phyloP scores from a whole-genome alignment of 1,139 yeast species.

The Meyerozyma smithsonii region DNA sequence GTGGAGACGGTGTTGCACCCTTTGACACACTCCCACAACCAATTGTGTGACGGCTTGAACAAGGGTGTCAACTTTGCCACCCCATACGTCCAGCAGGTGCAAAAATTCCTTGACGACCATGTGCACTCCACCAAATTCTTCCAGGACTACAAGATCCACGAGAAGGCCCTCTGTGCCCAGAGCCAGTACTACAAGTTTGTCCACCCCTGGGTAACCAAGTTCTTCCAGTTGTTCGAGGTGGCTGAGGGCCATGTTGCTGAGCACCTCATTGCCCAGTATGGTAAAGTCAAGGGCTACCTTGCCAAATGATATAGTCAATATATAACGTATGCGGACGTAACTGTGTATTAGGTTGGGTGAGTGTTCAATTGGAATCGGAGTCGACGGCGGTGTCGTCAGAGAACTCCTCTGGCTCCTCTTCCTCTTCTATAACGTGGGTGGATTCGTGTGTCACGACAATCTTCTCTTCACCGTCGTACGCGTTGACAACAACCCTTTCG shows the following conservation, averaged over 20 bases:
- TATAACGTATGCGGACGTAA: not conserved
- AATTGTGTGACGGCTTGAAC: conserved; percentile 32
- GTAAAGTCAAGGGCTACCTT: conserved; percentile 9
- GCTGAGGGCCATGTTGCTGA: conserved; percentile 25
- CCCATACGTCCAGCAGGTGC: conserved; percentile 29
- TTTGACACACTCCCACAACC: conserved; percentile 30
- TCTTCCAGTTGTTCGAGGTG: conserved; percentile 29
- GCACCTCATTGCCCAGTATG: conserved; percentile 14
- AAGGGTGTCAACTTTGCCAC: conserved; percentile 24
- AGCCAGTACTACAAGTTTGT: conserved; percentile 18
- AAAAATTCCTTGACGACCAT: conserved; percentile 30
- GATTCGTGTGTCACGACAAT: not conserved
- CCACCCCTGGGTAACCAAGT: conserved; percentile 25
- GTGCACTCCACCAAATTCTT: conserved; percentile 34
- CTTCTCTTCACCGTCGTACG: conserved; percentile 3
- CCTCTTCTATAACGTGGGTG: not conserved
- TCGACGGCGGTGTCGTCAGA: not conserved
- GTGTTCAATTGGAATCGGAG: not conserved
- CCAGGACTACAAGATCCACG: conserved; percentile 30
- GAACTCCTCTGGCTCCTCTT: not conserved
- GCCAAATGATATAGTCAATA: conserved; percentile 1
- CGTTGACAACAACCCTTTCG: conserved; percentile 1
- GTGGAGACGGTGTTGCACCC: conserved; percentile 34
- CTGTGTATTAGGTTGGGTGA: not conserved
- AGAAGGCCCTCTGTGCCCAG: conserved; percentile 20